These are phyloP conservation scores for Vitis hybrid DNA, from an alignment of 177 flowering plant genomes.

Conservation along the genomic window DNA sequence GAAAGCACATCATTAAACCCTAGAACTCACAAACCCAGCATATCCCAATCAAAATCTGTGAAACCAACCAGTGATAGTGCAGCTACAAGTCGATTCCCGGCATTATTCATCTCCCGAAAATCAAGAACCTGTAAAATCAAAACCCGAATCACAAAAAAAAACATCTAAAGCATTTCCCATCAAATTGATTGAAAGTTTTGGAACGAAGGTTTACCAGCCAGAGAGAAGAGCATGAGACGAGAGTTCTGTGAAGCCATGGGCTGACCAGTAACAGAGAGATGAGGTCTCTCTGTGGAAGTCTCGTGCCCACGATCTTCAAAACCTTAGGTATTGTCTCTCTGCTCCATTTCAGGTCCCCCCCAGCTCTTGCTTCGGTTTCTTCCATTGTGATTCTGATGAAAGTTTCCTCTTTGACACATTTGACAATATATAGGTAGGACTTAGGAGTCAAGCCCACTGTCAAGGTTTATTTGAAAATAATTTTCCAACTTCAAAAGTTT, in stretches of 20 bases:
- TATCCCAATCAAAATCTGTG: background rate
- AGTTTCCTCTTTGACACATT: background rate
- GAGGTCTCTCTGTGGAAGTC: constrained; percentile 66
- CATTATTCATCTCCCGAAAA: constrained; percentile 74
- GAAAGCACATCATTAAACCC: background rate
- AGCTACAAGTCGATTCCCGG: constrained; percentile 69
- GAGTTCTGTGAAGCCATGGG: constrained; percentile 65
- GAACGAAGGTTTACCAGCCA: constrained; percentile 51
- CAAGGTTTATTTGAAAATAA: too few relatives aligned
- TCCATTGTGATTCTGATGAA: background rate
- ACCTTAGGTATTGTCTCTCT: constrained; percentile 59
- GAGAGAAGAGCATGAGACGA: constrained; percentile 59
- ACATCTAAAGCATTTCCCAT: too few relatives aligned
- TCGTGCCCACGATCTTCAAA: constrained; percentile 54
- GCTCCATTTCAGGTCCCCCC: constrained; percentile 34
- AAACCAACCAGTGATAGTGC: constrained; percentile 76
- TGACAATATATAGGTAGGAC: too few relatives aligned
- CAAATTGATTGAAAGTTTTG: too few relatives aligned
- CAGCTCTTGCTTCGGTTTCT: background rate
- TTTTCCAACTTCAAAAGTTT: too few relatives aligned
- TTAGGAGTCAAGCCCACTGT: too few relatives aligned
- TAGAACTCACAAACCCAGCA: background rate
- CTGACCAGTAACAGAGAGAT: constrained; percentile 61
- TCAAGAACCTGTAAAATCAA: constrained; percentile 52
- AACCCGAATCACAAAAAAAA: constrained; percentile 10